Evolutionary conservation across 441 rosid species (phyloP).

Genomic region (California macrophylla): DNA sequence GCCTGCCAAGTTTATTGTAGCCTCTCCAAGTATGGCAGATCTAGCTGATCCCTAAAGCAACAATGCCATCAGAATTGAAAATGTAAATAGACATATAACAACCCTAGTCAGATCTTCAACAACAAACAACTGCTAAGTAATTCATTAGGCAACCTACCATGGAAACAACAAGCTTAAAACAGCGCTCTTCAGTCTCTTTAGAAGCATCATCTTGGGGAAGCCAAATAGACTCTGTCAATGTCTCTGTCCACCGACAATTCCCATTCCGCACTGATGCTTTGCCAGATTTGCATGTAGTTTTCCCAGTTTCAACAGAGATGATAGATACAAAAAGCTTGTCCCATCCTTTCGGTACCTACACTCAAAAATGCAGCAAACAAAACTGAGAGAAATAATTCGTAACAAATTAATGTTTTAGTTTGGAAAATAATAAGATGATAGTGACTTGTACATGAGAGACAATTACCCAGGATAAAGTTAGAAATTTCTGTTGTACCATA

Average conservation of each 20-base stretch:
- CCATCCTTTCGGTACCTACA: slow-evolving; percentile 67
- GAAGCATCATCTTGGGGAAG: slow-evolving; percentile 31
- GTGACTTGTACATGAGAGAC: background rate
- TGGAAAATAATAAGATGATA: background rate
- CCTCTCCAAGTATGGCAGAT: slow-evolving; percentile 61
- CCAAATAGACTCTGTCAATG: slow-evolving; percentile 39
- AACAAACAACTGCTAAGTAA: background rate
- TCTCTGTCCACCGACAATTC: slow-evolving; percentile 50
- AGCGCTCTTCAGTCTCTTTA: slow-evolving; percentile 32
- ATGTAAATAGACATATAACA: background rate
- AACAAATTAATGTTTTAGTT: background rate
- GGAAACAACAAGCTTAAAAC: slow-evolving; percentile 42
- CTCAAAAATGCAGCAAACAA: slow-evolving; percentile 2
- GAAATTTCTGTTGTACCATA: background rate
- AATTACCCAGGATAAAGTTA: background rate
- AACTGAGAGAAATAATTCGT: background rate
- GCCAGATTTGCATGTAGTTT: slow-evolving; percentile 37
- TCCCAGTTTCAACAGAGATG: slow-evolving; percentile 44
- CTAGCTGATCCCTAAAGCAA: slow-evolving; percentile 41
- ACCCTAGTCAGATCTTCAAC: background rate
- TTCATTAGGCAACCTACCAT: slow-evolving; percentile 25
- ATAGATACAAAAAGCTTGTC: slow-evolving; percentile 47
- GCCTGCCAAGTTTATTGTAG: slow-evolving; percentile 33
- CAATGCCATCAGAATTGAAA: slow-evolving; percentile 6
- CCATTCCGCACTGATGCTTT: slow-evolving; percentile 40